Evolutionary conservation across 768 basidiomycete species (phyloP).

Genomic region (Trichaptum fuscoviolaceum): DNA sequence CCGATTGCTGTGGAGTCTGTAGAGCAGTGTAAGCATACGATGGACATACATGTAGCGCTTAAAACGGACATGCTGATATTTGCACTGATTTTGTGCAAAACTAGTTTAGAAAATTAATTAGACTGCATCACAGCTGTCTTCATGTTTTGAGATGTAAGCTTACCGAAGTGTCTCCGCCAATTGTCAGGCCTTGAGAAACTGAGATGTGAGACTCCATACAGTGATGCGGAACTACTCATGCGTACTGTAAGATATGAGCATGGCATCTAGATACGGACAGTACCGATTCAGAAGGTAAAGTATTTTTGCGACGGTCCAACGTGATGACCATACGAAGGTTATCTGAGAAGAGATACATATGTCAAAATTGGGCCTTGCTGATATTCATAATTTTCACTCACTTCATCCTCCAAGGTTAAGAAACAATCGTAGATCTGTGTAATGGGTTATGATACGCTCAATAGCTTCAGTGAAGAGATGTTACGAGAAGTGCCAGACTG

Average conservation of each 20-base stretch:
- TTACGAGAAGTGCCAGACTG: not conserved
- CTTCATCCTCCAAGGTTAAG: not conserved
- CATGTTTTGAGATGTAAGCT: not conserved
- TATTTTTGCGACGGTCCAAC: not conserved
- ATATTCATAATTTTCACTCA: not conserved
- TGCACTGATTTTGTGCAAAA: not conserved
- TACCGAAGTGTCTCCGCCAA: not conserved
- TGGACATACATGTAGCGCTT: not conserved
- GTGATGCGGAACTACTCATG: not conserved
- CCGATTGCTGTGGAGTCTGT: not conserved
- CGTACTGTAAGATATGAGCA: not conserved
- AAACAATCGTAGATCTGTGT: not conserved
- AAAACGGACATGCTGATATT: not conserved
- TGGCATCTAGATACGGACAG: not conserved
- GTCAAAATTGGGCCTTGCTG: no score
- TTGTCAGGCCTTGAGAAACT: not conserved
- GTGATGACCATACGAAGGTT: not conserved
- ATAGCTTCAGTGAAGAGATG: not conserved
- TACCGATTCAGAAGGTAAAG: not conserved
- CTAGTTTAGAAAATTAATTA: not conserved
- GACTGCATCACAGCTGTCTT: no score
- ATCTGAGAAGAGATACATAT: not conserved
- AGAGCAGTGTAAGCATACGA: no score
- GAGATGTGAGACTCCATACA: not conserved
- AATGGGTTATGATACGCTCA: not conserved